These are phyloP conservation scores for Exophiala viscosa DNA, from an alignment of 2,329 filamentous ascomycete species.

Conservation along the genomic window DNA sequence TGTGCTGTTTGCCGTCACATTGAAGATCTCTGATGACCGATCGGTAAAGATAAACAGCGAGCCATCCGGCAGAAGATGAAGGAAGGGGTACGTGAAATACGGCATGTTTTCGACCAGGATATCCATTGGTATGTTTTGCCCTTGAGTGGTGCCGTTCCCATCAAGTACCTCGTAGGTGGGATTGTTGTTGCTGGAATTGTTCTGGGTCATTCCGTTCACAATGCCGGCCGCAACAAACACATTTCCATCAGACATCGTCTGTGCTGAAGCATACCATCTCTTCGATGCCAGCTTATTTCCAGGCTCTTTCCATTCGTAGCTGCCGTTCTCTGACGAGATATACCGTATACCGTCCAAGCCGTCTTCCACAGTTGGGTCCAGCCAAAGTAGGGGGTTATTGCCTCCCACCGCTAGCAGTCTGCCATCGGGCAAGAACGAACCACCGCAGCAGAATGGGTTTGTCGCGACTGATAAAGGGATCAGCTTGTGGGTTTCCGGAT, in stretches of 20 bases:
- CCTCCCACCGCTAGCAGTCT: slow-evolving; percentile 55
- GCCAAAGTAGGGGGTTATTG: slow-evolving; percentile 52
- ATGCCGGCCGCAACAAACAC: slow-evolving; percentile 60
- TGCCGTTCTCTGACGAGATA: slow-evolving; percentile 46
- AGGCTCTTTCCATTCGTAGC: slow-evolving; percentile 53
- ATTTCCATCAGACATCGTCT: slow-evolving; percentile 55
- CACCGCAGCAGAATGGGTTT: slow-evolving; percentile 61
- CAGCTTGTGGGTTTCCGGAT: slow-evolving; percentile 46
- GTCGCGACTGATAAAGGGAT: slow-evolving; percentile 36
- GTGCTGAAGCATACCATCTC: slow-evolving; percentile 60
- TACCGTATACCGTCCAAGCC: slow-evolving; percentile 58
- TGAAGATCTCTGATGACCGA: slow-evolving; percentile 56
- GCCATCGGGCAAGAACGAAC: slow-evolving; percentile 57
- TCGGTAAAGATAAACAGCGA: slow-evolving; percentile 56
- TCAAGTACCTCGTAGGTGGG: slow-evolving; percentile 61
- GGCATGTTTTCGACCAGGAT: slow-evolving; percentile 57
- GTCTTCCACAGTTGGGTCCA: slow-evolving; percentile 57
- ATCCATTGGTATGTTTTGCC: slow-evolving; percentile 49
- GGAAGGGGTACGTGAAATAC: slow-evolving; percentile 63
- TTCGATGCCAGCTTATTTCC: slow-evolving; percentile 53
- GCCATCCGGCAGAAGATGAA: slow-evolving; percentile 57
- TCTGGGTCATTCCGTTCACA: slow-evolving; percentile 56
- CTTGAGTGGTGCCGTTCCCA: slow-evolving; percentile 44
- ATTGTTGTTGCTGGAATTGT: slow-evolving; percentile 56
- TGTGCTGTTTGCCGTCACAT: slow-evolving; percentile 45